Base-by-base conservation (phyloP, 2,329 filamentous ascomycete genomes). In the Fusarium mexicanum region DNA sequence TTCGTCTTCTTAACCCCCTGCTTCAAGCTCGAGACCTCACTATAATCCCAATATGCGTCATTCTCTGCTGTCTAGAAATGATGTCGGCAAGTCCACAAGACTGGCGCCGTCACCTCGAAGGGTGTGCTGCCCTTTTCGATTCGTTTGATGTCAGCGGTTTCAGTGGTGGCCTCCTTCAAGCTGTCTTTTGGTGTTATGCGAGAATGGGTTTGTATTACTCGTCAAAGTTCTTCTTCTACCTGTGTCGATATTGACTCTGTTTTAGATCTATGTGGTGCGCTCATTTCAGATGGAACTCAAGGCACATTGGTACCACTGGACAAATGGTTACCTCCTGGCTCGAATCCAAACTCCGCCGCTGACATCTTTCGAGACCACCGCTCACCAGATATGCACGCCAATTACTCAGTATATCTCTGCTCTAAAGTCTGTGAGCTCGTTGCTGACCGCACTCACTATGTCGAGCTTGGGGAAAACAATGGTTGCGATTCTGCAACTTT, bases 151-250 rank as follows among this genome's bases (percentile, higher is more conserved):
- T 90, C n/a, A 84, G 88, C 50, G 88, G 88, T 0, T 87, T 88
- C 55, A 85, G 84, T 29, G 85, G 86, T 6, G 88, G 87, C 0
- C 76, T 89, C 24, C 78, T 87, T 12, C 87, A 88, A 77, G 87
- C 88, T 1, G 82, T 89, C 0, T 90, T 90, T 68, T 90, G 88
- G 88, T 89, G 87, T 70, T 90, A 88, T 75, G 87, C 87, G 3
- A 83, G 88, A 51, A 90, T 90, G 87, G 85, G 85, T 86, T 66
- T 69, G 82, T 73, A 57, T 37, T 50, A 33, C 18, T 38, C 37
- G 46, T 20, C 47, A 22, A 38, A 41, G n/a, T 40, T 18, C 12
- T 18, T 2, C 35, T 40, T 18, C 12, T 18, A 1, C 35, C 38
- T 43, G 43, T 61, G 33, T 53, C 31, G 22, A 38, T 59, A 31